Base-by-base conservation (phyloP, 768 basidiomycete genomes). In the Amylocystis lapponica region DNA sequence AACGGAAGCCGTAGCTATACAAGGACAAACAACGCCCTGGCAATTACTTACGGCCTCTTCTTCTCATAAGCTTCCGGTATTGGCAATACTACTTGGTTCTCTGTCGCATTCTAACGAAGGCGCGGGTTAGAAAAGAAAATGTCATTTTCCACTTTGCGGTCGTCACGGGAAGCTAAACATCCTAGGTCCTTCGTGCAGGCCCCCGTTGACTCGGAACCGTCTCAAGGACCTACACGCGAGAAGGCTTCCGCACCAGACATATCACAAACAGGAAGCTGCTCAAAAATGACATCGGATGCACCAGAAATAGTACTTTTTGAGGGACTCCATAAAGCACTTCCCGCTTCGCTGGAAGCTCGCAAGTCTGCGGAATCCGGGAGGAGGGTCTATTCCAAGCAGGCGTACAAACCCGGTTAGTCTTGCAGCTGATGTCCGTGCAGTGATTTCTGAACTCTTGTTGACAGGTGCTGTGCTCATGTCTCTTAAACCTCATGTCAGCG, bases 381-480 rank as follows among this genome's bases (percentile, higher is more conserved):
- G 51, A 72, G 75, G 0, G 27, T 79, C 12, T 77, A 69, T 65
- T 41, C 72, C 4, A 71, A 58, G 43, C 39, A 56, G 26, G 14
- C 41, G 10, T 46, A 66, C 20, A 60, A 53, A 45, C 52, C 70
- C 37, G 77, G 77, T 76, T 44, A 17, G 47, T 33, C 11, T 14
- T 21, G 27, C 20, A 42, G 3, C 41, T 16, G 37, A 22, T 19
- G 21, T 27, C 3, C 14, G 16, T 17, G 35, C 41, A 31, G 30
- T 22, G 39, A n/a, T 17, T 26, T 20, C 10, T 23, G 30, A 21
- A 1, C 5, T 42, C 17, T 4, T n/a, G n/a, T n/a, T n/a, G n/a
- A 12, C 43, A 93, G 90, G 89, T 6, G 67, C 75, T 19, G 57
- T 72, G 1, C 43, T 93, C 10, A 38, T 89, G n/a, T 63, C 71